phyloP scores from a whole-genome alignment of 208 protist genomes.

The Trypanosomatidae sp. region DNA sequence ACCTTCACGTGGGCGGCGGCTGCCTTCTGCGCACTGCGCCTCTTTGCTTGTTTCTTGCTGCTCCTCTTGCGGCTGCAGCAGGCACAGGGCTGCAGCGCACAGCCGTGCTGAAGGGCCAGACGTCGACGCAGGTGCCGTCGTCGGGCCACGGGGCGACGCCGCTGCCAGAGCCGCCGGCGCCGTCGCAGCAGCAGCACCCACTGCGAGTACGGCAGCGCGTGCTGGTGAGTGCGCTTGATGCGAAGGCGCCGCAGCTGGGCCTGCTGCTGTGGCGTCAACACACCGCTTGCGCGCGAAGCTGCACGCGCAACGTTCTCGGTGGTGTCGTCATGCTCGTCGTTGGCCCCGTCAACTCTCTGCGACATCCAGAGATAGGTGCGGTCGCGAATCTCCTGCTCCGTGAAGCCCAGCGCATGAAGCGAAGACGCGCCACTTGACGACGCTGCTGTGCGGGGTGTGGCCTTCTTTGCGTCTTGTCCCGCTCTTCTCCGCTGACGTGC shows the following conservation, averaged over 20 bases:
- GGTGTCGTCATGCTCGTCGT: background rate
- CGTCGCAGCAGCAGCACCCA: constrained; percentile 49
- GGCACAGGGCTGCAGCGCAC: constrained; percentile 20
- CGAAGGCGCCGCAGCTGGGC: constrained; percentile 16
- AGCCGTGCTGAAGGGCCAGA: constrained; percentile 21
- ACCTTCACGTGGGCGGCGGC: background rate
- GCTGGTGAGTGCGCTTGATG: constrained; percentile 37
- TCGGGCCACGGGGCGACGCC: constrained; percentile 26
- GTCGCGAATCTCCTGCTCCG: constrained; percentile 25
- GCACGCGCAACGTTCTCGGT: background rate
- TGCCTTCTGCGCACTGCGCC: background rate
- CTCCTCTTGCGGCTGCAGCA: constrained; percentile 30
- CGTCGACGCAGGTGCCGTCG: constrained; percentile 15
- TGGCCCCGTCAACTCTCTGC: background rate
- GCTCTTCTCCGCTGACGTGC: background rate
- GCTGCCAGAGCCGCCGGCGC: constrained; percentile 42
- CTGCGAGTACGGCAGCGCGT: constrained; percentile 31
- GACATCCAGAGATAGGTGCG: constrained; percentile 28
- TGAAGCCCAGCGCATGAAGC: constrained; percentile 13
- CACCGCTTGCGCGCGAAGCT: background rate
- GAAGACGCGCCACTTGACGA: background rate
- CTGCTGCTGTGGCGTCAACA: constrained; percentile 9
- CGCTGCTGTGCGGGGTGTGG: background rate
- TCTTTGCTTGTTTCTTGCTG: background rate
- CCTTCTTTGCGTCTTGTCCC: background rate